Conservation (phyloP, 78 protist species). For the slime mould (Dictyostelium discoideum) region DNA sequence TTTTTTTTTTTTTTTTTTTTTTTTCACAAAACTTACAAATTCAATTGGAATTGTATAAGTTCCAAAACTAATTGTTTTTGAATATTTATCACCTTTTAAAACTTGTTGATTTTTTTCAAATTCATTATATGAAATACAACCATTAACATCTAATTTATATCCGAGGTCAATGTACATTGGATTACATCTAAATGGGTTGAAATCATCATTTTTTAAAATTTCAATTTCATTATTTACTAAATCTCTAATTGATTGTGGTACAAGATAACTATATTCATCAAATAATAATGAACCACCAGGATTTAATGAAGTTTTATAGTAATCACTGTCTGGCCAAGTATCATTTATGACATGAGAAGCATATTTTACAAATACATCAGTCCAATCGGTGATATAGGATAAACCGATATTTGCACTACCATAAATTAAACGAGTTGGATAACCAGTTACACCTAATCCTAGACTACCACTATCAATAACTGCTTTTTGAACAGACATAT, state of each 20-base stretch:
- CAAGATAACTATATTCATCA: constrained; percentile 9
- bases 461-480: neutral
- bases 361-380: neutral
- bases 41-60: constrained; percentile 39
- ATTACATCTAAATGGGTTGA: neutral
- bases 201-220: neutral
- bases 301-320: neutral
- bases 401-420: constrained; percentile 14
- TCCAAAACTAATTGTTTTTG: neutral
- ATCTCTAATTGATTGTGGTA: neutral
- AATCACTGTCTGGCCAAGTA: neutral
- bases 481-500: constrained; percentile 25
- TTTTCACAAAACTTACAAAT: neutral
- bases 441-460: constrained; percentile 38
- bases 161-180: neutral
- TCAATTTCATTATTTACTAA: neutral
- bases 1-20: too few relatives aligned
- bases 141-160: neutral
- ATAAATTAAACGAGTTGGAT: neutral
- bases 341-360: neutral
- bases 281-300: neutral
- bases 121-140: neutral
- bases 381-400: constrained; percentile 11
- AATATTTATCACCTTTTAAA: neutral
- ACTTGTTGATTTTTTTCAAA: neutral